Conservation (phyloP, 2,329 filamentous ascomycete genomes). For the Phialophora expanda region DNA sequence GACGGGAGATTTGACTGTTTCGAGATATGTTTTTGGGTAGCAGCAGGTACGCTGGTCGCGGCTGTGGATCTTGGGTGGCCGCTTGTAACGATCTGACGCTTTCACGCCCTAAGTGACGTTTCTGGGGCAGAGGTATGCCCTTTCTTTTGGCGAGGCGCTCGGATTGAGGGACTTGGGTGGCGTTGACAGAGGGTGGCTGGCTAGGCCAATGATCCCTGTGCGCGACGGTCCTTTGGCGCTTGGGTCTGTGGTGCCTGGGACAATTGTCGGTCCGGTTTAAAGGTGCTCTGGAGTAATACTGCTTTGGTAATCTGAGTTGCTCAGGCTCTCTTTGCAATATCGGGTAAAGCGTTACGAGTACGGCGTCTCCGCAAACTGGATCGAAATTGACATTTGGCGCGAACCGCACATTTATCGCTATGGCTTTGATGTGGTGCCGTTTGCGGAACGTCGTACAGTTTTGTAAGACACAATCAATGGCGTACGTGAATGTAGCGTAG, state of each 20-base stretch:
- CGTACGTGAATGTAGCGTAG: not conserved
- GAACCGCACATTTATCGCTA: not conserved
- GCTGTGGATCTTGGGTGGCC: not conserved
- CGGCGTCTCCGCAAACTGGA: not conserved
- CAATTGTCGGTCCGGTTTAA: not conserved
- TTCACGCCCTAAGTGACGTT: not conserved
- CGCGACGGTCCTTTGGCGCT: not conserved
- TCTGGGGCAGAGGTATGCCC: not conserved
- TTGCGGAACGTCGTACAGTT: not conserved
- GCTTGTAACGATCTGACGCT: not conserved
- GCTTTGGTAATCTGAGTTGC: slow-evolving; percentile 1
- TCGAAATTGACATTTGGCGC: slow-evolving; percentile 1
- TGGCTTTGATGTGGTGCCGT: not conserved
- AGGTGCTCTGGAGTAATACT: not conserved
- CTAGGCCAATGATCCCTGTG: not conserved
- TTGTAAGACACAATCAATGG: not conserved
- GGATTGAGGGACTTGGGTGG: not conserved
- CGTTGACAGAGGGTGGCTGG: not conserved
- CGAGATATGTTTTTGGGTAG: not conserved
- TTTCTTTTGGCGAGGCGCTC: not conserved
- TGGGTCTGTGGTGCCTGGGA: not conserved
- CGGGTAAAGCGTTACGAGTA: slow-evolving; percentile 3
- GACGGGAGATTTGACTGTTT: not conserved
- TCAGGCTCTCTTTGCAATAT: slow-evolving; percentile 5
- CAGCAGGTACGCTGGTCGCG: not conserved